Evolutionary conservation across 129 eudicot genomes (phyloP), one percentile per base, ranked within the genome.

Genomic region (Gnaphalium uliginosum): DNA sequence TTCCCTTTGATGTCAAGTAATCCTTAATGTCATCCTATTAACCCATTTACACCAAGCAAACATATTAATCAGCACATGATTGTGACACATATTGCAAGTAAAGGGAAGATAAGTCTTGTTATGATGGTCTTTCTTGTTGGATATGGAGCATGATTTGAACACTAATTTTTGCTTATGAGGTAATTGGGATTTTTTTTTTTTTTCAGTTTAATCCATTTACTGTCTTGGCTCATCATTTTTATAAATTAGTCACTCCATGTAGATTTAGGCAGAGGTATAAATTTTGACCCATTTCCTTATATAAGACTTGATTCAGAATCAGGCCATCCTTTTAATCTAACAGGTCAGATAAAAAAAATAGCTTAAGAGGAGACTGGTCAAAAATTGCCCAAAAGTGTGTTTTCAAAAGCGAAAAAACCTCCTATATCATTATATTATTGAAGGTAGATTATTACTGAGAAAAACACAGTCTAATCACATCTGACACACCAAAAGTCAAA

Each of bases 21-120:
- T 83, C 92, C 82, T 95, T 95, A 65, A 95, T 95, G 92, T 95
- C 99, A 19, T 84, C 97, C 99, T 94, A 82, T 66, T 3, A 7
- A 63, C 48, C 58, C 58, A 15, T 77, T 61, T 48, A 71, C 43
- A 70, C 30, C 62, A 71, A 11, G 23, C 19, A 72, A 51, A 79
- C 37, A 64, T 46, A 29, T 30, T 43, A 21, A 70, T 60, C 60
- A 60, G 64, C 15, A 21, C 24, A 17, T 69, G 14, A 69, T 69
- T 62, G 29, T 15, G 29, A 60, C 27, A 15, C 27, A 43, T 32
- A 43, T 68, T 54, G 41, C 32, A 56, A 67, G 8, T 25, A 7
- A 77, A 30, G 69, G 37, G 33, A 48, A 29, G 27, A 41, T 23
- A 17, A 46, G 64, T 50, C 58, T 15, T 13, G 17, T n/a, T 29